Evolutionary conservation across 352 stramenopile species (phyloP).

Genomic region (Globisporangium lucens): DNA sequence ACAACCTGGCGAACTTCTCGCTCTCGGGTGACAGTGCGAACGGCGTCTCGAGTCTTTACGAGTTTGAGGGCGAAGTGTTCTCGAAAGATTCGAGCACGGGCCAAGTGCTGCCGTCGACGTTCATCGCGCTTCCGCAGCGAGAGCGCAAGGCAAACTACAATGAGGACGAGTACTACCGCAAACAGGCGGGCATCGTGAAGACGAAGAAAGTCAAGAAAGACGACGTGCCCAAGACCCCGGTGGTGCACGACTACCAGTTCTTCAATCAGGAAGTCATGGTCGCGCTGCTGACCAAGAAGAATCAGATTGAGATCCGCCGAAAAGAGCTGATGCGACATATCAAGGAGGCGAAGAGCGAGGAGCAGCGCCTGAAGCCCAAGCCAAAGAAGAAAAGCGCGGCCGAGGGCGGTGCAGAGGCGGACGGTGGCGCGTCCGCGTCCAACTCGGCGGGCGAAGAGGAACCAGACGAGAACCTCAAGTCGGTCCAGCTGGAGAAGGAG

Average conservation of each 20-base stretch:
- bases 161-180: slow-evolving; percentile 96
- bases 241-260: slow-evolving; percentile 95
- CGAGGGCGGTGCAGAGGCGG: slow-evolving; percentile 45
- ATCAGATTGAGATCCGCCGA: slow-evolving; percentile 86
- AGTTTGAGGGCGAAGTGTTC: slow-evolving; percentile 89
- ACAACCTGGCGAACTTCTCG: slow-evolving; percentile 96
- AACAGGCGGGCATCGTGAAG: slow-evolving; percentile 78
- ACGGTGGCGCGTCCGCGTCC: slow-evolving; percentile 34
- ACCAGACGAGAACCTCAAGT: slow-evolving; percentile 48
- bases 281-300: slow-evolving; percentile 82
- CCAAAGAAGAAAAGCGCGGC: slow-evolving; percentile 48
- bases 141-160: slow-evolving; percentile 94
- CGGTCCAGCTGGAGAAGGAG: slow-evolving; percentile 73
- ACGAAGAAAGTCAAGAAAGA: slow-evolving; percentile 87
- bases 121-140: slow-evolving; percentile 82
- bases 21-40: slow-evolving; percentile 86
- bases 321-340: slow-evolving; percentile 82
- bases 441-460: slow-evolving; percentile 64
- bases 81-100: slow-evolving; percentile 84
- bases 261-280: slow-evolving; percentile 91
- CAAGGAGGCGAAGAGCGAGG: slow-evolving; percentile 81
- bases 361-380: slow-evolving; percentile 76
- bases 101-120: slow-evolving; percentile 85
- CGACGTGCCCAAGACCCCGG: slow-evolving; percentile 85
- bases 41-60: slow-evolving; percentile 79